These are phyloP conservation scores for Cytidiella melzeri DNA, from an alignment of 768 basidiomycete species.

Conservation along the genomic window DNA sequence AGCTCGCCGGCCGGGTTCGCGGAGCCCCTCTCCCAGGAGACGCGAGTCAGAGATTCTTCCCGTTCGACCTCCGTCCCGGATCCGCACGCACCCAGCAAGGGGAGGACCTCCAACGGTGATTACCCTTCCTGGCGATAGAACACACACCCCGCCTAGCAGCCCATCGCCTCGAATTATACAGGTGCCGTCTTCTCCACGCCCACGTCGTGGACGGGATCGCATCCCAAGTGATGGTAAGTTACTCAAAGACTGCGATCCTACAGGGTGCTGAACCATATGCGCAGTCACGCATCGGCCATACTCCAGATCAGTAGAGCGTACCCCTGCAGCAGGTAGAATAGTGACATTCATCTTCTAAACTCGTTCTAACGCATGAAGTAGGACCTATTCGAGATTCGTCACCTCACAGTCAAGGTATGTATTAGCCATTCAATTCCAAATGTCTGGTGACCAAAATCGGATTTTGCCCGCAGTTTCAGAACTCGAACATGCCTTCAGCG, in stretches of 20 bases:
- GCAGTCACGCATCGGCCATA: background rate
- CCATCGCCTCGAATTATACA: background rate
- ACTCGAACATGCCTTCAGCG: slow-evolving; percentile 7
- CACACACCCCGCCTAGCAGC: background rate
- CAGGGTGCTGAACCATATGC: background rate
- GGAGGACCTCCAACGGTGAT: slow-evolving; percentile 5
- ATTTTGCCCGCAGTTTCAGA: slow-evolving; percentile 2
- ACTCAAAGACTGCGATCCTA: background rate
- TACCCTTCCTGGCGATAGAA: background rate
- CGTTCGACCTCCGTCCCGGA: slow-evolving; percentile 5
- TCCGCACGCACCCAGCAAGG: background rate
- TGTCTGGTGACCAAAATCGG: too few species aligned
- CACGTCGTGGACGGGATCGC: background rate
- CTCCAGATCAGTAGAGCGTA: background rate
- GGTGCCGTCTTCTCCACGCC: background rate
- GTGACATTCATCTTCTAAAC: background rate
- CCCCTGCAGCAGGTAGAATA: background rate
- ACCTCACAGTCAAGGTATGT: background rate
- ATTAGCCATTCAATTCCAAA: background rate
- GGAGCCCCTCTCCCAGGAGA: background rate
- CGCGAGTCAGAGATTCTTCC: background rate
- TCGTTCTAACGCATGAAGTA: background rate
- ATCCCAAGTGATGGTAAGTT: slow-evolving; percentile 7
- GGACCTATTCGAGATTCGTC: background rate
- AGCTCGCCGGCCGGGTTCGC: background rate